Base-by-base conservation (phyloP, 164 flowering plant species). In the Tetrastigma voinierianum region DNA sequence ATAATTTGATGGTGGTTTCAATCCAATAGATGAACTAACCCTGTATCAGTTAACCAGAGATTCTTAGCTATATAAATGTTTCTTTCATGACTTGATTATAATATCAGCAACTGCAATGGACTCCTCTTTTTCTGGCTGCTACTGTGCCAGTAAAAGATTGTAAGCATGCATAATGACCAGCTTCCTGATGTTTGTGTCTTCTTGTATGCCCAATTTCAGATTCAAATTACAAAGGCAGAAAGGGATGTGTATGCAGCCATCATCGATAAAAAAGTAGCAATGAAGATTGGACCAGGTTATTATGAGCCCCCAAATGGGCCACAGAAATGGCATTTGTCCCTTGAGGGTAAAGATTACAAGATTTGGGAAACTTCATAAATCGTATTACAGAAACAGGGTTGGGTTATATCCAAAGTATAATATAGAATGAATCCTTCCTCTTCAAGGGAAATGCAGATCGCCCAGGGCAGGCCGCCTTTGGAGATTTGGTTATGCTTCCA, bases 201-300 rank as follows among this genome's bases (percentile, higher is more conserved):
- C 15, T 18, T 62, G n/a, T 15, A 15, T 46, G 74, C 19, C 21
- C 9, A 79, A 44, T 20, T 73, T 48, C 76, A 94, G 99, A 83
- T 92, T 47, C 32, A 86, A 70, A 95, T 95, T 53, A 60, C 67
- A 11, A 92, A 87, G 78, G 91, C 90, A 18, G 94, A 90, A 55
- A 81, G 84, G 68, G 97, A 92, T 76, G 97, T 95, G 10, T 95
- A 95, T 70, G 98, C 90, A 15, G 98, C 98, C 25, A 79, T 84
- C 18, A 70, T 95, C 46, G 93, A 90, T 76, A 88, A 90, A 17
- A 95, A 86, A 65, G 81, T 95, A 59, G 87, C 87, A 2, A 67
- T 95, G 90, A 92, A 95, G 77, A 92, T 95, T 49, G 99, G 99
- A 67, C 97, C 99, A 6, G 99, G 99, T 44, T 62, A 86, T 24